A percentile compares a stretch with the other conserved stretches of the same genome.
Conservation (phyloP, 345 rosid genomes). For the rapeseed (Brassica napus) region Da-Ae NC_063439.1:24910501-24911000, state of each 20-base stretch:
- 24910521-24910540: too few species aligned
- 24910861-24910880: constrained; percentile 82
- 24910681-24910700: neutral
- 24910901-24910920: neutral
- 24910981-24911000: neutral
- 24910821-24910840: constrained; percentile 65
- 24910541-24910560: too few species aligned
- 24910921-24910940: neutral
- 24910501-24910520: too few species aligned
- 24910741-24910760: constrained; percentile 13
- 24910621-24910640: too few species aligned
- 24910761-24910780: constrained; percentile 25
- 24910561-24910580: too few species aligned
- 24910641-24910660: neutral
- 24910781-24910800: constrained; percentile 37
- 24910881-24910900: constrained; percentile 74
- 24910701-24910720: neutral
- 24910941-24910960: constrained; percentile 15
- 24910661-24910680: neutral
- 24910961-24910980: neutral
- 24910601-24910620: too few species aligned
- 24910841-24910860: constrained; percentile 50
- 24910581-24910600: too few species aligned
- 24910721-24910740: neutral
- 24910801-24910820: constrained; percentile 57